These are phyloP conservation scores for Globomyces pollinis-pini DNA, from an alignment of 192 early-diverging fungal species.

Conservation along the genomic window DNA sequence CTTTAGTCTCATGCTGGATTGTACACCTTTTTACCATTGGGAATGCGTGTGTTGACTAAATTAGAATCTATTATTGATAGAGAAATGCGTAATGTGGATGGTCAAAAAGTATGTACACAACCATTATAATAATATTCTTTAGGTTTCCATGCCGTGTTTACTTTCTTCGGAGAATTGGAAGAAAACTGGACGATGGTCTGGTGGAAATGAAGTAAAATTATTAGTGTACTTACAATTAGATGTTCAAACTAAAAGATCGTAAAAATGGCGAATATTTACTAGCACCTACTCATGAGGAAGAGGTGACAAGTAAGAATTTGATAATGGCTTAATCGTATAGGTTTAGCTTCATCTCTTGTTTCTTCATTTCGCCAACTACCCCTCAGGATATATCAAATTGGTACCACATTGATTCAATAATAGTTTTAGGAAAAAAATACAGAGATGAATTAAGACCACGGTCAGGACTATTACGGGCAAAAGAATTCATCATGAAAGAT, in stretches of 20 bases:
- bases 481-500: conserved; percentile 97
- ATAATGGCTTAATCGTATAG: too few species aligned
- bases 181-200: conserved; percentile 70
- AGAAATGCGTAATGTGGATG: conserved; percentile 59
- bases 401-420: too few species aligned
- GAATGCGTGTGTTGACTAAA: conserved; percentile 64
- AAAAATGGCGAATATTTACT: conserved; percentile 60
- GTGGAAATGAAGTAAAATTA: conserved; percentile 56
- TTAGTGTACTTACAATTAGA: conserved; percentile 31
- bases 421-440: conserved; percentile 70
- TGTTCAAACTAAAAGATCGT: conserved; percentile 76
- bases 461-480: conserved; percentile 71
- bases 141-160: conserved; percentile 67
- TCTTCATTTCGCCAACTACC: conserved; percentile 68
- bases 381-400: conserved; percentile 80
- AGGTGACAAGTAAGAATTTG: too few species aligned
- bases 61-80: conserved; percentile 72
- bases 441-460: conserved; percentile 43
- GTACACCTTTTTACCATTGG: conserved; percentile 76
- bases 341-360: conserved; percentile 58
- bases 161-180: conserved; percentile 67
- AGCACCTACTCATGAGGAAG: conserved; percentile 89
- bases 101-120: conserved; percentile 44
- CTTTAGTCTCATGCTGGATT: conserved; percentile 71
- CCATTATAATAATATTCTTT: conserved; percentile 32